Evolutionary conservation across 2,329 filamentous ascomycete genomes (phyloP).

Genomic region (Penicillium sp.): DNA sequence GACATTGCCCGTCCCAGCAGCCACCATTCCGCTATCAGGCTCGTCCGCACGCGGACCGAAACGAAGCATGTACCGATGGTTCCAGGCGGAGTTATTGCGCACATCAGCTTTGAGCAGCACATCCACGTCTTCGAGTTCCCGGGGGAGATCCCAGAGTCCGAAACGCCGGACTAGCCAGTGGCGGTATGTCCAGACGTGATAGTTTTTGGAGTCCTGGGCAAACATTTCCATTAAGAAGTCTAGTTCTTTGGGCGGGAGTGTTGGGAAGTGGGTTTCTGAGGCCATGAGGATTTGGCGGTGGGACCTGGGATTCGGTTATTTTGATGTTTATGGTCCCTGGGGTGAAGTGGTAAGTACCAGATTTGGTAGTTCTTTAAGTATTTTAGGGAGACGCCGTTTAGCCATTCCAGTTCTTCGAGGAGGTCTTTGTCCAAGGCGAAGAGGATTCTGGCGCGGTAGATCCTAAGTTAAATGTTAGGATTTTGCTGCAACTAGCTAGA

Average conservation of each 20-base stretch:
- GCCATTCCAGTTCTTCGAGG: slow-evolving; percentile 74
- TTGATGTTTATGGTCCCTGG: not conserved
- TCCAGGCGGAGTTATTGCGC: slow-evolving; percentile 96
- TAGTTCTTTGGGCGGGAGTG: slow-evolving; percentile 64
- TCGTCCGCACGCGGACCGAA: slow-evolving; percentile 60
- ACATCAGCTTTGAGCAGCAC: slow-evolving; percentile 74
- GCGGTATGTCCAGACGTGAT: slow-evolving; percentile 96
- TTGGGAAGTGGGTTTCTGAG: slow-evolving; percentile 48
- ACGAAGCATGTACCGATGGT: slow-evolving; percentile 91
- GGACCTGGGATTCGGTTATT: slow-evolving; percentile 46
- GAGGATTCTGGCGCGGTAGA: slow-evolving; percentile 83
- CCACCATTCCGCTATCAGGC: slow-evolving; percentile 38
- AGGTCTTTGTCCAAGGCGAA: slow-evolving; percentile 65
- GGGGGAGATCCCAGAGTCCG: slow-evolving; percentile 54
- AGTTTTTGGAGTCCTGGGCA: slow-evolving; percentile 86
- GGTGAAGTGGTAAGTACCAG: slow-evolving; percentile 54
- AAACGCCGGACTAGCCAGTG: slow-evolving; percentile 71
- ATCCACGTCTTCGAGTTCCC: slow-evolving; percentile 69
- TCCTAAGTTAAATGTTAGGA: slow-evolving; percentile 43
- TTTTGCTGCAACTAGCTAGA: not conserved
- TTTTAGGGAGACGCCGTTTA: slow-evolving; percentile 76
- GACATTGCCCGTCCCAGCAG: slow-evolving; percentile 17
- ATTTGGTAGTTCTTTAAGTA: slow-evolving; percentile 99
- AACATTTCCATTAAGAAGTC: slow-evolving; percentile 80
- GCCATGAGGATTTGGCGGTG: slow-evolving; percentile 57